Base-by-base conservation (phyloP, 345 rosid species). In the Pistacia vera region DNA sequence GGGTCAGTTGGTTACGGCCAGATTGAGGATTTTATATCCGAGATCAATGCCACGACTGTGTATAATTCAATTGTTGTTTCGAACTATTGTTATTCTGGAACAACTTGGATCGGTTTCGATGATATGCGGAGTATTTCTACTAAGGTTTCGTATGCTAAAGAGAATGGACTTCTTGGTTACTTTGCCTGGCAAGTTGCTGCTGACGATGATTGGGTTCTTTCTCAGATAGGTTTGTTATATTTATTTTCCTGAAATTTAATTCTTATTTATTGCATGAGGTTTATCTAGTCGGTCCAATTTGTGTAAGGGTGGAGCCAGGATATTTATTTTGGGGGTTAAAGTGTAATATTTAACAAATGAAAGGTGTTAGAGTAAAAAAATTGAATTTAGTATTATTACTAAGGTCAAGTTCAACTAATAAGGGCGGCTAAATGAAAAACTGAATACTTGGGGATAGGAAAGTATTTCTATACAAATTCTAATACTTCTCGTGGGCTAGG, bases 151-250 rank as follows among this genome's bases (percentile, higher is more conserved):
- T 82, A 76, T 25, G 81, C 86, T 55, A 62, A 80, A 75, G 79
- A n/a, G 1, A 75, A 44, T 20, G 73, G 84, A 20, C 69, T 82
- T 38, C 77, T 81, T 36, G 88, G 88, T 52, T 85, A 80, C 76
- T 85, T 72, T 75, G 78, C 82, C 52, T 85, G 88, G 88, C 86
- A 84, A 12, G 78, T 83, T 8, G 78, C 77, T 4, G 76, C 14
- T 12, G 88, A 85, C 28, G 57, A 12, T n/a, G 5, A 52, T 52
- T 52, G 66, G 41, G 66, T 33, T 38, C 57, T 52, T 52, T 12
- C 71, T 14, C 52, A 65, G 25, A 65, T 16, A 65, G 57, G 57
- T 52, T 52, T 13, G 28, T 58, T 16, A 18, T 6, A 6, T 58
- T n/a, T 58, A 20, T n/a, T 58, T 58, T 28, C 30, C 30, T 28